Evolutionary conservation across 2,329 filamentous ascomycete species (phyloP).

Genomic region (Colletotrichum tropicicola): DNA sequence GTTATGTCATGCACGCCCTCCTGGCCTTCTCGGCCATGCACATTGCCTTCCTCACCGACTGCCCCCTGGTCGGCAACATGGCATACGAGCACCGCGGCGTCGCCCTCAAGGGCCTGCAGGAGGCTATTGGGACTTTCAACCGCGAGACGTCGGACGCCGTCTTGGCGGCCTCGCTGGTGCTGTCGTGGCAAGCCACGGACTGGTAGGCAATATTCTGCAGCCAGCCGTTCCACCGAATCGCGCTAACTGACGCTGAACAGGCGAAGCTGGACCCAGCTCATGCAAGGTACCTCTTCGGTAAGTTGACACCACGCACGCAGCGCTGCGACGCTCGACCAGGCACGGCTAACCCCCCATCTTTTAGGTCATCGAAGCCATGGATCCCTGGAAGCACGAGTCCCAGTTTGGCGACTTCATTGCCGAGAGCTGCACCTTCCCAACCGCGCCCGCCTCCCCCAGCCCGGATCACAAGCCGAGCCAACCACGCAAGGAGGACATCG

Average conservation of each 20-base stretch:
- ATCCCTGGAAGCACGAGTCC: slow-evolving; percentile 89
- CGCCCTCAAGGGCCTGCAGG: slow-evolving; percentile 87
- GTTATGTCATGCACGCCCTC: slow-evolving; percentile 94
- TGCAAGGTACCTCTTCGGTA: slow-evolving; percentile 90
- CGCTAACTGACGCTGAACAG: slow-evolving; percentile 60
- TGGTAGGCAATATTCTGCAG: slow-evolving; percentile 72
- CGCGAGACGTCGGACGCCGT: slow-evolving; percentile 89
- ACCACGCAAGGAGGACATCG: slow-evolving; percentile 75
- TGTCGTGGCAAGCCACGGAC: slow-evolving; percentile 96
- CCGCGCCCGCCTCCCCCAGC: slow-evolving; percentile 69
- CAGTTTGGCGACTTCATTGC: slow-evolving; percentile 84
- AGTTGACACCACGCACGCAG: slow-evolving; percentile 43
- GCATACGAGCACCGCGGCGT: slow-evolving; percentile 88
- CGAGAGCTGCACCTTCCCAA: slow-evolving; percentile 79
- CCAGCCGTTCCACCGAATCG: slow-evolving; percentile 35
- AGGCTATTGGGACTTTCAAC: slow-evolving; percentile 86
- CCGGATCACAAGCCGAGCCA: slow-evolving; percentile 69
- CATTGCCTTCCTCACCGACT: slow-evolving; percentile 88
- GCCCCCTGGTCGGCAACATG: slow-evolving; percentile 85
- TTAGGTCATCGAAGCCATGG: slow-evolving; percentile 87
- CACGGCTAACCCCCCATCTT: neutral
- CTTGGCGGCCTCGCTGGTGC: slow-evolving; percentile 86
- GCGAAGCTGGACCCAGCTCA: slow-evolving; percentile 91
- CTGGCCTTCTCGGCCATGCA: slow-evolving; percentile 95
- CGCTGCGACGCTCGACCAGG: neutral